phyloP scores from a whole-genome alignment of 2,329 filamentous ascomycete species.

The Fusarium protoensiforme region DNA sequence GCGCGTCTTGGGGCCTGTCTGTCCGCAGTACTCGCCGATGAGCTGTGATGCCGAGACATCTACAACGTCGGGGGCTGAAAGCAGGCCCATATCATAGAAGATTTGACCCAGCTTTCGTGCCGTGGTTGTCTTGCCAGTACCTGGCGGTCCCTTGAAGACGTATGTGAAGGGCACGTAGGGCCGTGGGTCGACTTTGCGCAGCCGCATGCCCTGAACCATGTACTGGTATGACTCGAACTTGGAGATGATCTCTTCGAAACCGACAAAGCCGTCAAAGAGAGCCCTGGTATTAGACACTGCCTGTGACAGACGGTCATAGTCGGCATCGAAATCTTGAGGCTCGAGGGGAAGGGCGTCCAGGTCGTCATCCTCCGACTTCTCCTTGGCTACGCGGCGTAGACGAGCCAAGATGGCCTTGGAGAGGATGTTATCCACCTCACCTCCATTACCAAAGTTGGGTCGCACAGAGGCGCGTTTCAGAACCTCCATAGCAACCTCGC shows the following conservation, averaged over 20 bases:
- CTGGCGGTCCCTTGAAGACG: constrained; percentile 72
- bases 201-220: constrained; percentile 62
- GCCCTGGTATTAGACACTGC: constrained; percentile 56
- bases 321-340: constrained; percentile 65
- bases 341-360: constrained; percentile 39
- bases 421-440: constrained; percentile 72
- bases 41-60: constrained; percentile 76
- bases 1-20: constrained; percentile 74
- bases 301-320: constrained; percentile 63
- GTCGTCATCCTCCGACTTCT: constrained; percentile 33
- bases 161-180: constrained; percentile 72
- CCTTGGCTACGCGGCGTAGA: constrained; percentile 38
- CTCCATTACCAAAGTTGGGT: constrained; percentile 80
- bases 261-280: constrained; percentile 70
- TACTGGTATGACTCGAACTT: constrained; percentile 67
- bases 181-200: constrained; percentile 62
- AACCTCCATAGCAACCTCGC: constrained; percentile 67
- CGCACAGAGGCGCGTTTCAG: constrained; percentile 71
- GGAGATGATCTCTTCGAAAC: constrained; percentile 65
- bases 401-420: constrained; percentile 41
- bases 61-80: constrained; percentile 69
- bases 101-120: constrained; percentile 78
- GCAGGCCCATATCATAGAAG: constrained; percentile 78
- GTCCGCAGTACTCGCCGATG: constrained; percentile 74
- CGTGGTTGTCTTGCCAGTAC: constrained; percentile 78